Percentiles rank a stretch among this genome's conserved stretches.
Evolutionary conservation across 2,329 filamentous ascomycete species (phyloP).

Genomic region (Cryphonectria japonica): DNA sequence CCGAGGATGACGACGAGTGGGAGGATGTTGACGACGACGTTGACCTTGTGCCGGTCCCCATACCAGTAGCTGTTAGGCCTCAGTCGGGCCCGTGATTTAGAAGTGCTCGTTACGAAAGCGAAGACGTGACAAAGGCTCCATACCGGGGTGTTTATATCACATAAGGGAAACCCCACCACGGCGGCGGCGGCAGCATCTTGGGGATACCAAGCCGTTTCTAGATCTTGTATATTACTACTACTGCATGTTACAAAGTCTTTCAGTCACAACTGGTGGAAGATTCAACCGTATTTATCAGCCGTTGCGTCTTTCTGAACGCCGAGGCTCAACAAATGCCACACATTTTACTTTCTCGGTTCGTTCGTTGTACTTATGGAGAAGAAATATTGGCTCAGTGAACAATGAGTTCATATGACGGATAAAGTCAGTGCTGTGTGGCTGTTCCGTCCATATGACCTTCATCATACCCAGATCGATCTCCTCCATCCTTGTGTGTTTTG

Average conservation of each 20-base stretch:
- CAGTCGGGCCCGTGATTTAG: background rate
- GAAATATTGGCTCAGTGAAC: no score
- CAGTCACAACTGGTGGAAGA: background rate
- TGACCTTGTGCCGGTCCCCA: constrained; percentile 41
- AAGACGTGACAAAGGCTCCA: background rate
- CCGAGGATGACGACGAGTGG: constrained; percentile 58
- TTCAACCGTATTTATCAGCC: no score
- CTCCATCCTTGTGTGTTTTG: no score
- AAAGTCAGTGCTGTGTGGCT: no score
- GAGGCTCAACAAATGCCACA: no score
- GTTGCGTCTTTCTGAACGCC: no score
- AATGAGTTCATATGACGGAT: no score
- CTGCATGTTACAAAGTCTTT: background rate
- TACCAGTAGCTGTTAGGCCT: constrained; percentile 15
- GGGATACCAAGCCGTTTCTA: background rate
- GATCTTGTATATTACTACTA: background rate
- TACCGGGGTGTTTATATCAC: background rate
- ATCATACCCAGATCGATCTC: no score
- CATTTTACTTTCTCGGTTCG: no score
- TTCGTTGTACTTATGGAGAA: no score
- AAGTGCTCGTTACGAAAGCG: background rate
- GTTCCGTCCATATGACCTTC: no score
- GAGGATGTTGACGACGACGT: constrained; percentile 62
- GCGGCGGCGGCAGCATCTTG: background rate
- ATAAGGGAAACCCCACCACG: background rate